These are phyloP conservation scores for Cladobotryum protrusum DNA, from an alignment of 2,329 filamentous ascomycete genomes.

Conservation along the genomic window DNA sequence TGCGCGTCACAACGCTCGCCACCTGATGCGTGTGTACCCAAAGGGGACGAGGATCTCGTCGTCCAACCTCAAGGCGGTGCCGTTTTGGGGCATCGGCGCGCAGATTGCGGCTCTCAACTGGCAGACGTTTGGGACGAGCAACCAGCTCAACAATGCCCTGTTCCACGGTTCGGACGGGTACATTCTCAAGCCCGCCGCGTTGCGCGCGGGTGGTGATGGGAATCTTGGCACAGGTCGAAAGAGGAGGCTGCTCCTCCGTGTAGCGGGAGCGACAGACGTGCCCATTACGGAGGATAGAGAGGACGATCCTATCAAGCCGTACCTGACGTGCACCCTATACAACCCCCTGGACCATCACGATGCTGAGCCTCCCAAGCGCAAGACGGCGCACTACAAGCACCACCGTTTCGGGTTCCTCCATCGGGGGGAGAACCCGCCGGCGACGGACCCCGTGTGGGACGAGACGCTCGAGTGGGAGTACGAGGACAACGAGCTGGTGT, in stretches of 20 bases:
- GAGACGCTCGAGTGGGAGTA: slow-evolving; percentile 63
- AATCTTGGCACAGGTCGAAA: slow-evolving; percentile 38
- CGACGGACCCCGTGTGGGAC: slow-evolving; percentile 59
- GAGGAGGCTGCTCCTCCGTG: slow-evolving; percentile 49
- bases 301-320: slow-evolving; percentile 52
- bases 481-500: slow-evolving; percentile 59
- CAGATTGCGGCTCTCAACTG: slow-evolving; percentile 66
- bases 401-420: slow-evolving; percentile 52
- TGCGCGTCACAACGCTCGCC: slow-evolving; percentile 53
- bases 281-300: slow-evolving; percentile 47
- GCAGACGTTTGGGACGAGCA: slow-evolving; percentile 60
- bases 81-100: slow-evolving; percentile 61
- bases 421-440: slow-evolving; percentile 49
- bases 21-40: slow-evolving; percentile 65
- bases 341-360: slow-evolving; percentile 36
- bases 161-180: slow-evolving; percentile 61
- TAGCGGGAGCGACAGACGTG: slow-evolving; percentile 57
- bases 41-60: slow-evolving; percentile 65
- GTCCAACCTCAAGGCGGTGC: slow-evolving; percentile 55
- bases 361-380: slow-evolving; percentile 29
- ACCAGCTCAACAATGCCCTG: slow-evolving; percentile 63
- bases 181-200: slow-evolving; percentile 56
- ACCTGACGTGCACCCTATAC: slow-evolving; percentile 58
- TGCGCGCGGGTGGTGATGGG: slow-evolving; percentile 51
- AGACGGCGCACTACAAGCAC: slow-evolving; percentile 55